phyloP scores from a whole-genome alignment of 768 basidiomycete genomes.

The Boletales sp. region DNA sequence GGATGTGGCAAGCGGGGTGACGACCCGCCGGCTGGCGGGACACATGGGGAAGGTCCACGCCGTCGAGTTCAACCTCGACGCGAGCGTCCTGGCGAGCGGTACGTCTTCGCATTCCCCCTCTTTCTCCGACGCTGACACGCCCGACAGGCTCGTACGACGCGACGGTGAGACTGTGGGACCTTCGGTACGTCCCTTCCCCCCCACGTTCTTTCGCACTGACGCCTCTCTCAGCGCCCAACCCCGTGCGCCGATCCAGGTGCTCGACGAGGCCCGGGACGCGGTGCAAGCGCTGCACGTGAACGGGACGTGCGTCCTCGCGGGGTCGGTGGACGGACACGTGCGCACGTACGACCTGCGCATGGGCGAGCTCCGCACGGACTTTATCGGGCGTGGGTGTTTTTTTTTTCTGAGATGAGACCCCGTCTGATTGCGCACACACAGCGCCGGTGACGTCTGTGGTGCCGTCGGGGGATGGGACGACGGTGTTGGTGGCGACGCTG shows the following conservation, averaged over 20 bases:
- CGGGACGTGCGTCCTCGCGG: slow-evolving; percentile 64
- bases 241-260: slow-evolving; percentile 83
- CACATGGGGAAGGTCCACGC: slow-evolving; percentile 89
- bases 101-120: not conserved
- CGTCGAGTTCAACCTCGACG: slow-evolving; percentile 88
- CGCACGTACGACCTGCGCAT: slow-evolving; percentile 94
- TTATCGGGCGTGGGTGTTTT: slow-evolving; percentile 75
- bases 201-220: not conserved
- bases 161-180: slow-evolving; percentile 88
- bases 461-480: slow-evolving; percentile 75
- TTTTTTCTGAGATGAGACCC: not conserved
- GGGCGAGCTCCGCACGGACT: slow-evolving; percentile 87
- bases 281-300: slow-evolving; percentile 77
- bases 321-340: slow-evolving; percentile 89
- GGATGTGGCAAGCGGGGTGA: slow-evolving; percentile 89
- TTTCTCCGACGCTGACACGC: not conserved
- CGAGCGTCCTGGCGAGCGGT: slow-evolving; percentile 88
- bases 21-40: slow-evolving; percentile 78
- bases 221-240: slow-evolving; percentile 55
- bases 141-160: slow-evolving; percentile 86
- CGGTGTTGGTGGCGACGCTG: slow-evolving; percentile 77
- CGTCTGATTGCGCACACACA: slow-evolving; percentile 26
- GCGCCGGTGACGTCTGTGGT: slow-evolving; percentile 85
- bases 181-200: slow-evolving; percentile 50
- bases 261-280: slow-evolving; percentile 86